A percentile compares a stretch with the other conserved stretches of the same genome.
phyloP scores from a whole-genome alignment of 148 eudicot genomes.

The Fallopia convolvulus region DNA sequence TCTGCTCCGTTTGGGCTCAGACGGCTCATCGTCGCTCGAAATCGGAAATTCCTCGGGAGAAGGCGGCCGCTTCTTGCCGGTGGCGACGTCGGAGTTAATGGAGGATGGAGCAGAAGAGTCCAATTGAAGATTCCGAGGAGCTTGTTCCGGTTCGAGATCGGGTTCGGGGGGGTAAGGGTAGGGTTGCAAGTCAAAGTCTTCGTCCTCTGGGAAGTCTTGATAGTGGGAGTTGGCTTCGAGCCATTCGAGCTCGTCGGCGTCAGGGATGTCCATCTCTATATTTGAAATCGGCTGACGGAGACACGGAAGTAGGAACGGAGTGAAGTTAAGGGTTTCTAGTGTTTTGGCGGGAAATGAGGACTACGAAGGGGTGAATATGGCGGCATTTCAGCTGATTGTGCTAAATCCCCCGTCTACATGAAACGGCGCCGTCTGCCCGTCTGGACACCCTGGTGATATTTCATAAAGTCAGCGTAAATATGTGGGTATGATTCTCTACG shows the following conservation, averaged over 20 bases:
- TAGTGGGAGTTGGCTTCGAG: constrained; percentile 59
- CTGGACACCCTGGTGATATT: too few relatives aligned
- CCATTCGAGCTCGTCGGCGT: constrained; percentile 77
- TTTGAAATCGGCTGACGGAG: constrained; percentile 4
- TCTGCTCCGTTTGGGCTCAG: constrained; percentile 15
- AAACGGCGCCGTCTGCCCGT: too few relatives aligned
- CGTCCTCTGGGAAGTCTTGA: constrained; percentile 22
- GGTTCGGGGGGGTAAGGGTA: constrained; percentile 9
- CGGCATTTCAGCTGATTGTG: background rate
- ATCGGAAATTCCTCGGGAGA: background rate
- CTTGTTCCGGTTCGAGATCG: constrained; percentile 11
- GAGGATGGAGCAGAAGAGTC: constrained; percentile 3
- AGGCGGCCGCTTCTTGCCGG: constrained; percentile 7
- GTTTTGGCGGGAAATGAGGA: constrained; percentile 5
- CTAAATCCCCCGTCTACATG: too few relatives aligned
- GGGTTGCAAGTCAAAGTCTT: constrained; percentile 1
- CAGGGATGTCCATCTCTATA: constrained; percentile 53
- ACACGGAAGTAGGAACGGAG: background rate
- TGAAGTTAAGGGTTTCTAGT: constrained; percentile 2
- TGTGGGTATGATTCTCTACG: too few relatives aligned
- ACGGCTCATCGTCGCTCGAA: constrained; percentile 18
- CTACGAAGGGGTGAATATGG: background rate
- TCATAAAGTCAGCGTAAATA: too few relatives aligned
- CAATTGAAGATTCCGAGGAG: constrained; percentile 8
- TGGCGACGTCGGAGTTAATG: background rate